A percentile compares a stretch with the other conserved stretches of the same genome.
Conservation (phyloP, 306 rosid species). For the Chamaecrista fasciculata region DNA sequence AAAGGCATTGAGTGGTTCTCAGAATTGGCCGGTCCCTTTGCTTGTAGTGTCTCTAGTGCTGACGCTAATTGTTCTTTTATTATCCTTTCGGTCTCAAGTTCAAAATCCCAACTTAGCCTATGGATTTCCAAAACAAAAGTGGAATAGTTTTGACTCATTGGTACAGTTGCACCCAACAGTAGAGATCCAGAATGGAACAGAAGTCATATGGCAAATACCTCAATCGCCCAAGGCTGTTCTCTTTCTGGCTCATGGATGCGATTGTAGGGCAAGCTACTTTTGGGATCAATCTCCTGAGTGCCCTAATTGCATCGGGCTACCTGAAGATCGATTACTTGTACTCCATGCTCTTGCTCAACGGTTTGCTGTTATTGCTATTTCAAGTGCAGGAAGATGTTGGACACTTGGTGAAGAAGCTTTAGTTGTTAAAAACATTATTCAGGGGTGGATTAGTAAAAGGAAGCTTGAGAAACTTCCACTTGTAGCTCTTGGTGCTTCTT, state of each 20-base stretch:
- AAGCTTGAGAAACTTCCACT: conserved; percentile 70
- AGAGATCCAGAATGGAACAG: conserved; percentile 66
- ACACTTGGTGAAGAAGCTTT: conserved; percentile 50
- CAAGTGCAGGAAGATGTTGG: conserved; percentile 80
- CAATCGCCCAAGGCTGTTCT: conserved; percentile 76
- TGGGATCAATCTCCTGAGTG: conserved; percentile 75
- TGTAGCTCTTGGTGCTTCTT: conserved; percentile 88
- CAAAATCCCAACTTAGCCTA: conserved; percentile 25
- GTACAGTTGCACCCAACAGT: conserved; percentile 57
- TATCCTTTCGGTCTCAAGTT: conserved; percentile 30
- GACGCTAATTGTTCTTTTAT: conserved; percentile 37
- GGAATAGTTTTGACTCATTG: conserved; percentile 59
- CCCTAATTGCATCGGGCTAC: conserved; percentile 76
- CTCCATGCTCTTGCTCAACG: conserved; percentile 66
- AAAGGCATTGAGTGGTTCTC: conserved; percentile 44
- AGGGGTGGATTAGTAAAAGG: conserved; percentile 65
- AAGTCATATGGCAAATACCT: conserved; percentile 83
- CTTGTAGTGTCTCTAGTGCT: conserved; percentile 38
- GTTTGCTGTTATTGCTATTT: conserved; percentile 69
- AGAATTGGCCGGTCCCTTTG: conserved; percentile 32
- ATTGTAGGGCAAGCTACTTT: conserved; percentile 69
- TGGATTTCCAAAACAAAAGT: conserved; percentile 41
- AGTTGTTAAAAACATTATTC: conserved; percentile 55
- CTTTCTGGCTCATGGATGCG: conserved; percentile 92
- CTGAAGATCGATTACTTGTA: conserved; percentile 78